Evolutionary conservation across 2,329 filamentous ascomycete species (phyloP).

Genomic region (Colletotrichum tamarilloi): DNA sequence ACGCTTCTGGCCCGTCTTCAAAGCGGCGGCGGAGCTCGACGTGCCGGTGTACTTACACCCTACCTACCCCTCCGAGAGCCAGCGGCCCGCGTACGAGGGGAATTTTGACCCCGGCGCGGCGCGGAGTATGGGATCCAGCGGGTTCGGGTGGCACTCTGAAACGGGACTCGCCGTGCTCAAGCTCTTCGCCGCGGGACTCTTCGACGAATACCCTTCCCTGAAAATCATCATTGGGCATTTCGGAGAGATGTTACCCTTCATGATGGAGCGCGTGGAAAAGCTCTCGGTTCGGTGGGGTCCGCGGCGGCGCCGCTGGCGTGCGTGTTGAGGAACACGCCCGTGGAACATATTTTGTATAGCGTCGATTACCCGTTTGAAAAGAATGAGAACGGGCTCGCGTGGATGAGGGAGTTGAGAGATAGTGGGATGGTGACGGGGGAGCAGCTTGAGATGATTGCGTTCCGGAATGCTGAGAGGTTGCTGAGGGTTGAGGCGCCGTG

Average conservation of each 20-base stretch:
- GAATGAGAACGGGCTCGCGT: slow-evolving; percentile 59
- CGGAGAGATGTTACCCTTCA: slow-evolving; percentile 59
- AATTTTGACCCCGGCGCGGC: slow-evolving; percentile 43
- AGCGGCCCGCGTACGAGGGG: slow-evolving; percentile 41
- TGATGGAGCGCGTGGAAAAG: slow-evolving; percentile 58
- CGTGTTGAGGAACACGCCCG: slow-evolving; percentile 54
- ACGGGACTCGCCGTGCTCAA: slow-evolving; percentile 49
- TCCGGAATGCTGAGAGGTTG: slow-evolving; percentile 62
- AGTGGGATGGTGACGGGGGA: slow-evolving; percentile 61
- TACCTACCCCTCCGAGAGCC: slow-evolving; percentile 45
- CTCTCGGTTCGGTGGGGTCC: slow-evolving; percentile 44
- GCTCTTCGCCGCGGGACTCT: slow-evolving; percentile 21
- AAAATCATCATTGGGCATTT: slow-evolving; percentile 27
- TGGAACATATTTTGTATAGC: slow-evolving; percentile 65
- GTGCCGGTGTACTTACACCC: slow-evolving; percentile 75
- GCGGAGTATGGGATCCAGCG: slow-evolving; percentile 50
- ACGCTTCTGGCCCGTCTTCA: slow-evolving; percentile 72
- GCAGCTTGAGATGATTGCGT: slow-evolving; percentile 60
- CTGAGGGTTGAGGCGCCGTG: slow-evolving; percentile 46
- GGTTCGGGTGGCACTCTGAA: slow-evolving; percentile 63
- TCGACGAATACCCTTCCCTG: slow-evolving; percentile 13
- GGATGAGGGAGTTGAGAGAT: slow-evolving; percentile 58
- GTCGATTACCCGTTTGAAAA: slow-evolving; percentile 68
- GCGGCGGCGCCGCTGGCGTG: slow-evolving; percentile 53
- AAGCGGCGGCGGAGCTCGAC: slow-evolving; percentile 65